These are phyloP conservation scores for Diatrype stigma DNA, from an alignment of 2,329 filamentous ascomycete species.

Conservation along the genomic window DNA sequence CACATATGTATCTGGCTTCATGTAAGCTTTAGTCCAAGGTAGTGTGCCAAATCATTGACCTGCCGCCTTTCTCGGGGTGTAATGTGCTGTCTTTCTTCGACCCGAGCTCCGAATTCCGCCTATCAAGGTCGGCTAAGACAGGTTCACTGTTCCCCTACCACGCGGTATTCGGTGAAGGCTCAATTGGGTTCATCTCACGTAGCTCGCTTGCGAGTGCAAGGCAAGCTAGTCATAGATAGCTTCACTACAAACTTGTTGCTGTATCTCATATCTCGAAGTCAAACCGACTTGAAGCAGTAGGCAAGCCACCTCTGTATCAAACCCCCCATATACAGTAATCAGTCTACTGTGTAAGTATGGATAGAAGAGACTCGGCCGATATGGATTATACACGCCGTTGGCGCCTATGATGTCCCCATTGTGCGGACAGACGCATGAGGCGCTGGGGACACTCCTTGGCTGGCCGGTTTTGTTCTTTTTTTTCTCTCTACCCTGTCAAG, in stretches of 20 bases:
- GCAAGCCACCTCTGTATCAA: neutral
- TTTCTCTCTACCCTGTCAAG: neutral
- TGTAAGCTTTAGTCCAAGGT: neutral
- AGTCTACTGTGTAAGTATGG: neutral
- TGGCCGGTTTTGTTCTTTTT: neutral
- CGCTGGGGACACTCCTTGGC: neutral
- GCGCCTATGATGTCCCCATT: neutral
- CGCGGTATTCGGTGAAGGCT: neutral
- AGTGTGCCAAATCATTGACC: neutral
- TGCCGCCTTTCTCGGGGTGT: neutral
- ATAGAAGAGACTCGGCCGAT: neutral
- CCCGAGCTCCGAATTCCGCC: neutral
- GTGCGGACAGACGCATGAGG: neutral
- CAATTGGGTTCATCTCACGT: neutral
- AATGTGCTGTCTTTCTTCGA: neutral
- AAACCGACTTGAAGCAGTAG: neutral
- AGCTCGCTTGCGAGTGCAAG: neutral
- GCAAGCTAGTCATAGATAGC: neutral
- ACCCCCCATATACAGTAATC: no score
- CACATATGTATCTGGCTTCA: neutral
- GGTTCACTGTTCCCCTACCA: neutral
- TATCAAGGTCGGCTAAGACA: neutral
- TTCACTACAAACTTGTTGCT: no score
- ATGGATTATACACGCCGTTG: neutral
- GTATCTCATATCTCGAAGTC: neutral